Evolutionary conservation across 345 rosid species (phyloP).

Genomic region (Lepidium africanum): DNA sequence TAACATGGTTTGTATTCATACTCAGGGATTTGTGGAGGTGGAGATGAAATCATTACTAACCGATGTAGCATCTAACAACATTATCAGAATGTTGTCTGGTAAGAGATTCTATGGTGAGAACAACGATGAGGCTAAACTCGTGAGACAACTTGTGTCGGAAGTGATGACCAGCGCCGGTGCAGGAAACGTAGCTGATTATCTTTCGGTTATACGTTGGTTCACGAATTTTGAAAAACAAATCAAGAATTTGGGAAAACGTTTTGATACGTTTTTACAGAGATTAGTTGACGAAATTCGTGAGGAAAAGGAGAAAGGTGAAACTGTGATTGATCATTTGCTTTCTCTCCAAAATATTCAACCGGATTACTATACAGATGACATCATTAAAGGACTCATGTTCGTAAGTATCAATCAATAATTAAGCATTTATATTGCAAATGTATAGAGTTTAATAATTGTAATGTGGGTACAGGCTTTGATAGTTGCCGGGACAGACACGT

Average conservation of each 20-base stretch:
- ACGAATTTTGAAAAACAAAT: not conserved
- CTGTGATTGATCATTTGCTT: conserved; percentile 48
- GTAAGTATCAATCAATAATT: not conserved
- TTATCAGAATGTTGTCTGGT: conserved; percentile 3
- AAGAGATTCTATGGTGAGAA: not conserved
- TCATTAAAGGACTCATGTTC: conserved; percentile 41
- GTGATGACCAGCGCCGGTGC: not conserved
- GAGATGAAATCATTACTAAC: conserved; percentile 1
- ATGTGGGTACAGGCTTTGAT: conserved; percentile 18
- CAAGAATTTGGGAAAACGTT: not conserved
- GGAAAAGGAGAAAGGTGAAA: conserved; percentile 14
- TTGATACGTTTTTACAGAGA: conserved; percentile 17
- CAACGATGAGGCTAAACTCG: not conserved
- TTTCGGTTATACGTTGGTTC: not conserved
- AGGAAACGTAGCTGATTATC: conserved; percentile 2
- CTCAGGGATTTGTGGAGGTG: not conserved
- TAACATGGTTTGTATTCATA: no score
- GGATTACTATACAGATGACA: conserved; percentile 34
- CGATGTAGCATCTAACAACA: conserved; percentile 4
- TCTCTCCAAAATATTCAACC: conserved; percentile 44
- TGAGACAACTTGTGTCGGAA: not conserved
- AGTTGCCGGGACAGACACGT: conserved; percentile 42
- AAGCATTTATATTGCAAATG: not conserved
- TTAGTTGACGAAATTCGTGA: conserved; percentile 39
- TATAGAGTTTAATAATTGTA: not conserved